phyloP scores from a whole-genome alignment of 202 grass and related monocot genomes.

The Musa balbisiana region DNA sequence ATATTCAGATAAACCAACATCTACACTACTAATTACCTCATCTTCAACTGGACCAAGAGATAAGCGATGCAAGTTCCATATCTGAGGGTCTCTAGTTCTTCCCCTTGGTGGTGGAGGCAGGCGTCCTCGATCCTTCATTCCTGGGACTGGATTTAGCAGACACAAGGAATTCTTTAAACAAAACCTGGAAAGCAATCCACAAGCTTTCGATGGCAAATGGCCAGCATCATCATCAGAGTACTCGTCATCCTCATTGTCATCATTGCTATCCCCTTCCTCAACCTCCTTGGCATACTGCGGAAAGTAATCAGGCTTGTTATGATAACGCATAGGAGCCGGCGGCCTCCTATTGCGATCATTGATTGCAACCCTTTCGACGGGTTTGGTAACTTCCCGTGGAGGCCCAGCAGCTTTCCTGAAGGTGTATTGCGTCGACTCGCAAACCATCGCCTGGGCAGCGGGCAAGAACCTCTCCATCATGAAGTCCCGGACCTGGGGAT shows the following conservation, averaged over 20 bases:
- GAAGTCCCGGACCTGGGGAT: constrained; percentile 41
- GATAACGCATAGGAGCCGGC: constrained; percentile 44
- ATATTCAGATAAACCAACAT: not conserved
- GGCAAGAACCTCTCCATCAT: constrained; percentile 93
- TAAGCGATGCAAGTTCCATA: constrained; percentile 45
- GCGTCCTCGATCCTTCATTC: constrained; percentile 35
- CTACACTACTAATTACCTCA: constrained; percentile 24
- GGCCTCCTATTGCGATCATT: constrained; percentile 35
- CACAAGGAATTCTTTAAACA: constrained; percentile 66
- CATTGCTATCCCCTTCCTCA: constrained; percentile 24
- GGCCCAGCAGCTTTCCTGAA: constrained; percentile 45
- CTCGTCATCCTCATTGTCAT: constrained; percentile 40
- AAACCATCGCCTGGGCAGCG: constrained; percentile 68
- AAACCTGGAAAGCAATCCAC: constrained; percentile 65
- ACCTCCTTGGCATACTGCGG: constrained; percentile 32
- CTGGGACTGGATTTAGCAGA: constrained; percentile 69
- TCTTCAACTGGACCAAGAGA: constrained; percentile 40
- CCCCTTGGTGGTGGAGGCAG: constrained; percentile 13
- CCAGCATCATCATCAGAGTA: constrained; percentile 40
- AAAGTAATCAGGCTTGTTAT: constrained; percentile 58
- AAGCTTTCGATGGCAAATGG: constrained; percentile 54
- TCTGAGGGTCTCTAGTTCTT: constrained; percentile 34
- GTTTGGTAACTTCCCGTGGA: constrained; percentile 7
- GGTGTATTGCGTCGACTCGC: constrained; percentile 66
- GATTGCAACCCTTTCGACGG: not conserved